These are phyloP conservation scores for Diddensiella santjacobensis DNA, from an alignment of 805 yeast genomes.

Conservation along the genomic window DNA sequence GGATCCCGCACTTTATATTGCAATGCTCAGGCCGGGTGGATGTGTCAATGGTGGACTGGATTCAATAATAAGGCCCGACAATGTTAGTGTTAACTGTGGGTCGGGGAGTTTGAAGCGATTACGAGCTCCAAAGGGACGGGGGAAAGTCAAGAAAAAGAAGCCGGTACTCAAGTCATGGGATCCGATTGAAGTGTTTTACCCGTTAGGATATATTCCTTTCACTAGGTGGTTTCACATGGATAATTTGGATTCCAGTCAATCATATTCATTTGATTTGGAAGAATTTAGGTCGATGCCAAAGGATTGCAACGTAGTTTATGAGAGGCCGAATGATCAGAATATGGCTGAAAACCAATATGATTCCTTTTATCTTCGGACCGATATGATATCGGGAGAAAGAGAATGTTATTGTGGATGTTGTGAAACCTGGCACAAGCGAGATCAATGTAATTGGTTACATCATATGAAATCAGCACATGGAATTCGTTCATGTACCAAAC, in stretches of 20 bases:
- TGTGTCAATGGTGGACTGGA: background rate
- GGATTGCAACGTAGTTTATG: constrained; percentile 1
- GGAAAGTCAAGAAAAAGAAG: constrained; percentile 11
- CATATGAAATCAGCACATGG: constrained; percentile 25
- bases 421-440: constrained; percentile 21
- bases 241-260: constrained; percentile 7
- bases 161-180: constrained; percentile 19
- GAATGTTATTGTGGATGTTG: constrained; percentile 24
- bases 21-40: constrained; percentile 5
- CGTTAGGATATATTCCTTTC: constrained; percentile 20
- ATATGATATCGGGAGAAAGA: constrained; percentile 10
- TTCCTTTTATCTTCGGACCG: constrained; percentile 17
- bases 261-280: constrained; percentile 15
- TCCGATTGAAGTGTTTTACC: constrained; percentile 20
- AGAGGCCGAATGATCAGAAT: constrained; percentile 15
- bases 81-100: background rate
- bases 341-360: constrained; percentile 18
- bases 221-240: constrained; percentile 19
- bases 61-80: background rate
- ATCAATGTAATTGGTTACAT: constrained; percentile 23
- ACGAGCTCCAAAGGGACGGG: constrained; percentile 1
- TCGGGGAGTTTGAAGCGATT: background rate
- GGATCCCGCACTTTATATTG: constrained; percentile 13
- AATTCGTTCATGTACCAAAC: constrained; percentile 22
- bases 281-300: constrained; percentile 16